Base-by-base conservation (phyloP, 139 green algal species). In the Chlorella sp. region DNA sequence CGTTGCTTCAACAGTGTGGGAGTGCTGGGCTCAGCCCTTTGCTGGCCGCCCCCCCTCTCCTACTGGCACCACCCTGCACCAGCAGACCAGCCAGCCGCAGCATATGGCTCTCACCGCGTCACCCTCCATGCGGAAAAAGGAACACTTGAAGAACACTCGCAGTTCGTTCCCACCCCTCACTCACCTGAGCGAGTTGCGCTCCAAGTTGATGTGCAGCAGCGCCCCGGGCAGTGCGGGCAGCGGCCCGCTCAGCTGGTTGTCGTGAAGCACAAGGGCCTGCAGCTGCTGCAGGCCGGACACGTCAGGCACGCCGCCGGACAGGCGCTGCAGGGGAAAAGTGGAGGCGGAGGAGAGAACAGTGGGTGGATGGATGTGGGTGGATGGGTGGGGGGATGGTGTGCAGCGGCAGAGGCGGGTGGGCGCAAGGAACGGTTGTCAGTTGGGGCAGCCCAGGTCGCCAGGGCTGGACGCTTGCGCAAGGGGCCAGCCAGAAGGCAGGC, bases 201-300 rank as follows among this genome's bases (percentile, higher is more conserved):
- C 64, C 66, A 88, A 30, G 68, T 88, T 76, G 18, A 88, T 5
- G 68, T 88, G 42, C 34, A 42, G 84, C 66, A 88, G 68, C 39
- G 66, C 30, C 0, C 4, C 61, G 1, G 84, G 68, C 84, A 88
- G 48, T 19, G 19, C 24, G 21, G 84, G 84, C 84, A 88, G 84
- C 84, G 7, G 16, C 16, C 84, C 84, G 30, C 24, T 88, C 15
- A 88, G 30, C 39, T 66, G 36, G 68, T 88, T 88, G 84, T 22
- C 53, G 18, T 80, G 71, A 39, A 88, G 84, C 84, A 81, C 64
- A 68, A 88, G 68, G 5, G 84, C 84, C 37, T 88, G 66, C 36
- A 88, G 84, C 84, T 88, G 84, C 11, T 40, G 28, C 68, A 88
- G 68, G 30, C 7, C 28, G 39, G 36, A 40, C 14, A 88, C 14